These are phyloP conservation scores for Exophiala phaeomuriformis DNA, from an alignment of 2,329 filamentous ascomycete species.

Conservation along the genomic window DNA sequence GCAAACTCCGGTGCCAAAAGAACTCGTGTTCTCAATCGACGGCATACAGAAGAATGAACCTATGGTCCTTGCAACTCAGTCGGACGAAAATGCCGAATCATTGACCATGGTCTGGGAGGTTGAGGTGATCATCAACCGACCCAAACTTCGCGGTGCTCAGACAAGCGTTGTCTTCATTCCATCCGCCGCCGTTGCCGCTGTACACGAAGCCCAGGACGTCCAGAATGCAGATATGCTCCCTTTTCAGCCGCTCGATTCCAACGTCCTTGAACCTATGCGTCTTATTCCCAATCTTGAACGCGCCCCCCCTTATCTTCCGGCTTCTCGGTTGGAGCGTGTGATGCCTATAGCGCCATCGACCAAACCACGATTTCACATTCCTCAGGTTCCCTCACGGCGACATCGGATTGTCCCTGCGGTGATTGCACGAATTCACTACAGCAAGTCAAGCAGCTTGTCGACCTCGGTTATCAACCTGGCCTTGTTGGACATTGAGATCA, in stretches of 20 bases:
- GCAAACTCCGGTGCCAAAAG: constrained; percentile 29
- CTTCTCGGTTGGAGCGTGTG: constrained; percentile 51
- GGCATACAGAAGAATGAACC: constrained; percentile 38
- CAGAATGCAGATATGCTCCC: constrained; percentile 49
- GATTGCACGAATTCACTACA: constrained; percentile 51
- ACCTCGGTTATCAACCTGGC: constrained; percentile 44
- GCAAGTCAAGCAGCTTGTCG: constrained; percentile 40
- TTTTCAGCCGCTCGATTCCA: constrained; percentile 49
- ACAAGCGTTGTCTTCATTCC: constrained; percentile 48
- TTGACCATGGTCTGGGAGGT: constrained; percentile 39
- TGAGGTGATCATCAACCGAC: constrained; percentile 38
- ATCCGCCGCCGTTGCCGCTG: constrained; percentile 37
- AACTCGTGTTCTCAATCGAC: constrained; percentile 39
- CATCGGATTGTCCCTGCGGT: constrained; percentile 51
- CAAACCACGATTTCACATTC: constrained; percentile 47
- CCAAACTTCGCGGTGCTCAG: constrained; percentile 48
- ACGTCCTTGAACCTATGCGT: constrained; percentile 51
- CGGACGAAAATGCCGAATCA: constrained; percentile 36
- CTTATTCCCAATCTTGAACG: constrained; percentile 43
- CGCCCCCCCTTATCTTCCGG: constrained; percentile 49
- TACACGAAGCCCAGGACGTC: constrained; percentile 31
- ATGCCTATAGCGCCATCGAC: constrained; percentile 45
- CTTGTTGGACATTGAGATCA: constrained; percentile 50
- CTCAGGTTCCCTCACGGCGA: constrained; percentile 46
- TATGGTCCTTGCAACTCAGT: constrained; percentile 40